Evolutionary conservation across 2,329 filamentous ascomycete genomes (phyloP), one percentile per base, ranked within the genome.

Genomic region (Cytospora piceae): DNA sequence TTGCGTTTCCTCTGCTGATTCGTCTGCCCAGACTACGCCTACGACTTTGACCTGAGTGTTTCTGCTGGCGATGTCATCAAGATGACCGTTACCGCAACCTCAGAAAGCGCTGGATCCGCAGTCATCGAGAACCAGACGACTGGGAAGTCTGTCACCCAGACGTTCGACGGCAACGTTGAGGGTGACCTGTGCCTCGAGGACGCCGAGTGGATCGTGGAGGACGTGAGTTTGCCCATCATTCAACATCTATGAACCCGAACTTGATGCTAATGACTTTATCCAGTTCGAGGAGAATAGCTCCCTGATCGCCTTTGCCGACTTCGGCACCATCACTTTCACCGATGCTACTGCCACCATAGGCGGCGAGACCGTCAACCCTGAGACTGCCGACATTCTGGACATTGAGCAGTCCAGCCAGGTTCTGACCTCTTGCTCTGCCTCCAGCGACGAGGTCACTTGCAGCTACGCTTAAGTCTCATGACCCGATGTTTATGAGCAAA

Each of bases 121-220:
- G 29, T 55, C 31, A 75, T 85, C 55, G 76, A 81, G 64, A 86
- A 86, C 71, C 70, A 76, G 64, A 78, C 77, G 7, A 86, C 79
- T 2, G 84, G 84, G 53, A 72, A 83, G 71, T 78, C 72, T 14
- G 82, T 82, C 32, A 79, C 78, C 27, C 80, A 87, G 74, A 79
- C 75, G 3, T 81, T 87, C 72, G 75, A 70, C 51, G 78, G 75
- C 59, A 39, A 51, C 29, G 42, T 52, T 15, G n/a, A 63, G 14
- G 61, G 61, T 3, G 29, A 37, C 42, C 61, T 63, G 7, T 63
- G 61, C 61, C 76, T 82, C 49, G 71, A 72, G 0, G 86, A 86
- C 67, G 85, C 83, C 14, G 85, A 87, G 71, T 88, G 85, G 85
- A 87, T 87, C 67, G 83, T 87, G 11, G 85, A 87, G 75, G 82